These are phyloP conservation scores for Lactarius evosmus DNA, from an alignment of 768 basidiomycete species.

Conservation along the genomic window DNA sequence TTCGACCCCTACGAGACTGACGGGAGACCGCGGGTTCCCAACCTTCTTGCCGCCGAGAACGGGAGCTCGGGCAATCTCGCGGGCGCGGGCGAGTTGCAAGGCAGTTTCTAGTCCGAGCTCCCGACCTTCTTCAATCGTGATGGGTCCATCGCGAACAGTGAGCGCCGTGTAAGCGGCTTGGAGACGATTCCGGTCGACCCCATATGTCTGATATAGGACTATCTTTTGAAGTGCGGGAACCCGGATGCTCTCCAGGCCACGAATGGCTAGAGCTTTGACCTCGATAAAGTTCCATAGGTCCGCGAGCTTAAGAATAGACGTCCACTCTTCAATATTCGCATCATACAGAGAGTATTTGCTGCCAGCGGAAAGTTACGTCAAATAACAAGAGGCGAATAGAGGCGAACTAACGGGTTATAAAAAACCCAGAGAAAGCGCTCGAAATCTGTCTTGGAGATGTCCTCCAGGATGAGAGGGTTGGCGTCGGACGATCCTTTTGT, in stretches of 20 bases:
- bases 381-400: neutral
- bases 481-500: constrained; percentile 32
- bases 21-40: constrained; percentile 11
- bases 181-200: constrained; percentile 48
- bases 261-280: constrained; percentile 49
- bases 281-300: constrained; percentile 53
- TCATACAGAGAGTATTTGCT: constrained; percentile 58
- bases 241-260: constrained; percentile 47
- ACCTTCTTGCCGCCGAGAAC: neutral
- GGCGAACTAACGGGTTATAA: constrained; percentile 34
- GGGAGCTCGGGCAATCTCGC: constrained; percentile 39
- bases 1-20: constrained; percentile 8
- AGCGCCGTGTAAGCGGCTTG: constrained; percentile 51
- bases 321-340: constrained; percentile 51
- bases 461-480: constrained; percentile 33
- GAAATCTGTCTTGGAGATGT: constrained; percentile 31
- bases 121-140: constrained; percentile 51
- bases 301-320: constrained; percentile 49
- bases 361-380: constrained; percentile 13
- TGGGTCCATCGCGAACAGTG: constrained; percentile 49
- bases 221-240: constrained; percentile 53
- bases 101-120: constrained; percentile 55
- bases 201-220: constrained; percentile 50
- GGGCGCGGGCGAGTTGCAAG: constrained; percentile 47
- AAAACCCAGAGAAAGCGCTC: constrained; percentile 35